phyloP scores from a whole-genome alignment of 805 yeast species.

The Candida anglica region DNA sequence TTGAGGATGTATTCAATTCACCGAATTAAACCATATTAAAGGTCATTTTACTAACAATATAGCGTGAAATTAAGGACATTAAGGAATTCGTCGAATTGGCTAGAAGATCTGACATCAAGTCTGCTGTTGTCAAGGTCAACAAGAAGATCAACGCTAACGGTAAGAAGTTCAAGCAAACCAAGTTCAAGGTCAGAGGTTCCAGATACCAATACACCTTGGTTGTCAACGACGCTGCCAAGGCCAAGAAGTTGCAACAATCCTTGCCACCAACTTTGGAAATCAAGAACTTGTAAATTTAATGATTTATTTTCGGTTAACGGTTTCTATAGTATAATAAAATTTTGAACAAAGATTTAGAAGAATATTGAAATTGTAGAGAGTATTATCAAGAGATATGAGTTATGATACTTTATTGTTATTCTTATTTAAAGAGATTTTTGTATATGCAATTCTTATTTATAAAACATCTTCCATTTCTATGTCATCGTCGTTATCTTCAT shows the following conservation, averaged over 20 bases:
- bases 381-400: no score
- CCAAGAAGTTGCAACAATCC: conserved; percentile 95
- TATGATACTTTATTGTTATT: no score
- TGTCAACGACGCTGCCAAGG: conserved; percentile 93
- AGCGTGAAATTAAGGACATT: conserved; percentile 88
- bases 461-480: conserved; percentile 75
- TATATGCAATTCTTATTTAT: conserved; percentile 19
- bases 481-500: conserved; percentile 61
- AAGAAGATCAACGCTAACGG: conserved; percentile 75
- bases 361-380: no score
- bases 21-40: no score
- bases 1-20: no score
- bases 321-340: no score
- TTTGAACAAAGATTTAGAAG: no score
- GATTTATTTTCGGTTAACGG: no score
- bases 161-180: conserved; percentile 87
- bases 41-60: conserved; percentile 14
- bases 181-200: conserved; percentile 98
- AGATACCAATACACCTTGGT: conserved; percentile 92
- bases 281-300: conserved; percentile 38
- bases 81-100: conserved; percentile 96
- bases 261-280: conserved; percentile 90
- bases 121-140: conserved; percentile 94
- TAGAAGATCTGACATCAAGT: conserved; percentile 91
- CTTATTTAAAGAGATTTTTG: no score